Percentiles rank a stretch among this genome's conserved stretches.
These are phyloP conservation scores for Catharanthus roseus DNA, from an alignment of 257 asterid species.

Conservation along the genomic window DNA sequence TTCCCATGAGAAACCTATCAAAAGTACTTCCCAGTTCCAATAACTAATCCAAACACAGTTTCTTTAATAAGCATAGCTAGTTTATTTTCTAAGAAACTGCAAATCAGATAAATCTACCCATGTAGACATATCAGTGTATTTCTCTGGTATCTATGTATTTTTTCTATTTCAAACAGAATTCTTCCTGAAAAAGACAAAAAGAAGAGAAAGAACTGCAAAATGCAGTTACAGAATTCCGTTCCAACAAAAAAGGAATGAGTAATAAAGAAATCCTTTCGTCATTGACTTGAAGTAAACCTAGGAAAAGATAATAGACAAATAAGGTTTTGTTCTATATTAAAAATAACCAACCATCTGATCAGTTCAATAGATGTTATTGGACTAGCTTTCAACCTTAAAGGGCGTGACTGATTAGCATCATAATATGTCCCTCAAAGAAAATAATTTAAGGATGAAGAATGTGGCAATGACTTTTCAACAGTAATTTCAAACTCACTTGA, in stretches of 20 bases:
- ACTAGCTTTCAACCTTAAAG: background rate
- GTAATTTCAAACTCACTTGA: conserved; percentile 51
- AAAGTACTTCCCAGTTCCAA: background rate
- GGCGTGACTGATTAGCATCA: background rate
- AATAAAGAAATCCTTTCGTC: background rate
- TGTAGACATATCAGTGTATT: background rate
- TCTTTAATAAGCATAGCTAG: background rate
- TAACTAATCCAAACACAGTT: background rate
- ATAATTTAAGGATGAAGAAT: background rate
- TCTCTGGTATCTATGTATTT: background rate
- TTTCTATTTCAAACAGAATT: background rate
- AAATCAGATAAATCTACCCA: background rate
- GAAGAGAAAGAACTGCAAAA: background rate
- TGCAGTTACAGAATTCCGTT: background rate
- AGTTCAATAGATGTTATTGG: background rate
- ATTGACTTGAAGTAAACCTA: background rate
- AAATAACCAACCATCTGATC: background rate
- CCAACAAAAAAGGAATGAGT: background rate
- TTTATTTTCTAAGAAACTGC: background rate
- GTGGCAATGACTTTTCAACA: background rate
- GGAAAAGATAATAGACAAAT: background rate
- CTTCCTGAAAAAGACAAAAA: background rate
- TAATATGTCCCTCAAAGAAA: background rate
- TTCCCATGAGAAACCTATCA: background rate
- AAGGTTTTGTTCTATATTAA: too few species aligned